Evolutionary conservation across 768 basidiomycete species (phyloP).

Genomic region (Hortiboletus campestris): DNA sequence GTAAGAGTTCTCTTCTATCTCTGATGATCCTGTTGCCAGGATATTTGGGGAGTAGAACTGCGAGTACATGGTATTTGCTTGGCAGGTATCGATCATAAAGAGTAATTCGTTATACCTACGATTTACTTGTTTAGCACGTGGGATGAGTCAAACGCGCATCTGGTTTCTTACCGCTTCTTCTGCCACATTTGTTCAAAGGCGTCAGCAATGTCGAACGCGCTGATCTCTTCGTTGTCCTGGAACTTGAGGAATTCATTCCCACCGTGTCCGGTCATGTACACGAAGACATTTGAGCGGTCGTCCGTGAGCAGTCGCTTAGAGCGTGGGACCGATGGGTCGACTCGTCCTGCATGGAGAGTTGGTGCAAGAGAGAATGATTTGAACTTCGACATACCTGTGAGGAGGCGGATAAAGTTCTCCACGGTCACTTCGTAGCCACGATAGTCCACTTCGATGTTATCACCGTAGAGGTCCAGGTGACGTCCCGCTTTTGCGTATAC

Average conservation of each 20-base stretch:
- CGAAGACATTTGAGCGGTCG: slow-evolving; percentile 87
- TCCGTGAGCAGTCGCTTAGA: slow-evolving; percentile 92
- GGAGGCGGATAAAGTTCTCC: slow-evolving; percentile 88
- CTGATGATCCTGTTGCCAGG: slow-evolving; percentile 84
- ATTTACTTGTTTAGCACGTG: slow-evolving; percentile 31
- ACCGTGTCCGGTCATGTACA: slow-evolving; percentile 98
- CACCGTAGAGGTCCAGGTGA: slow-evolving; percentile 87
- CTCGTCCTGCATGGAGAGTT: slow-evolving; percentile 58
- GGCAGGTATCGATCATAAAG: slow-evolving; percentile 98
- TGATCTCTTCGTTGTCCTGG: slow-evolving; percentile 98
- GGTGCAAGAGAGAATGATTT: background rate
- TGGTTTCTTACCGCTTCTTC: slow-evolving; percentile 70
- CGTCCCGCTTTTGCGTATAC: slow-evolving; percentile 89
- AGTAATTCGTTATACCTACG: slow-evolving; percentile 86
- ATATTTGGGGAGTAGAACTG: slow-evolving; percentile 93
- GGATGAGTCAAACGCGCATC: background rate
- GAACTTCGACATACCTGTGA: slow-evolving; percentile 68
- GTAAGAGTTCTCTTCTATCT: slow-evolving; percentile 86
- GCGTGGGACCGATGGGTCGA: slow-evolving; percentile 80
- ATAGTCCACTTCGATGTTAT: slow-evolving; percentile 97
- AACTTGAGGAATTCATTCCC: slow-evolving; percentile 99
- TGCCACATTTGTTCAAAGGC: slow-evolving; percentile 99
- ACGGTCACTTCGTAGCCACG: slow-evolving; percentile 97
- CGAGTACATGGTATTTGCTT: slow-evolving; percentile 94
- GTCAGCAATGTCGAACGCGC: slow-evolving; percentile 95